Evolutionary conservation across 495 filamentous ascomycete species (phyloP).

Genomic region (Hyphodiscus hymeniophilus): DNA sequence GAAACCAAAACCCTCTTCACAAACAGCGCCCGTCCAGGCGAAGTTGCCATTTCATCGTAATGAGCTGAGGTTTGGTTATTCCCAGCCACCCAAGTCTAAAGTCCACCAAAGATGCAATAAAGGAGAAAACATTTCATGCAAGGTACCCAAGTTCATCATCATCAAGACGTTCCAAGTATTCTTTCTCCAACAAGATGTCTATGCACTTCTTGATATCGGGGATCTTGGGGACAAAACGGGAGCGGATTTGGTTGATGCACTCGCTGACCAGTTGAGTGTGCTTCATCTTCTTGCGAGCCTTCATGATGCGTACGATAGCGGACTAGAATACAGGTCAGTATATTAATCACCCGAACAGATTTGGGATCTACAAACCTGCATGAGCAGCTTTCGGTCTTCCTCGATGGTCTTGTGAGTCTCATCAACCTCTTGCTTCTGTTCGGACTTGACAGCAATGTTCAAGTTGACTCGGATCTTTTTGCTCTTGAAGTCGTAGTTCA

Average conservation of each 20-base stretch:
- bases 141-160: conserved; percentile 92
- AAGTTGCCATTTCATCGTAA: not conserved
- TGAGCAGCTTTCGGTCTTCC: conserved; percentile 89
- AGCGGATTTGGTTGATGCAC: conserved; percentile 87
- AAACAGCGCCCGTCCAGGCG: not conserved
- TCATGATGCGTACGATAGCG: conserved; percentile 98
- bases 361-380: conserved; percentile 67
- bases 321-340: conserved; percentile 51
- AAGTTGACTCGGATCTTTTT: conserved; percentile 97
- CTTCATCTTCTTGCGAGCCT: conserved; percentile 97
- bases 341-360: conserved; percentile 6
- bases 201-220: conserved; percentile 99
- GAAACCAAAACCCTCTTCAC: not conserved
- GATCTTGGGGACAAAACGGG: conserved; percentile 89
- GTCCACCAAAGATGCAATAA: not conserved
- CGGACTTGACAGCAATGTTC: conserved; percentile 88
- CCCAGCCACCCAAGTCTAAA: not conserved
- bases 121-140: conserved; percentile 40
- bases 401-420: conserved; percentile 99
- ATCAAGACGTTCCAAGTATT: conserved; percentile 92
- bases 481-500: conserved; percentile 93
- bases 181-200: conserved; percentile 97
- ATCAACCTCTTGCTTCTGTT: conserved; percentile 88
- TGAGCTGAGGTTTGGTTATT: not conserved
- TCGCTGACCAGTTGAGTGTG: conserved; percentile 88